Conservation (phyloP, 2,329 filamentous ascomycete species). For the Colletotrichum sp. region DNA sequence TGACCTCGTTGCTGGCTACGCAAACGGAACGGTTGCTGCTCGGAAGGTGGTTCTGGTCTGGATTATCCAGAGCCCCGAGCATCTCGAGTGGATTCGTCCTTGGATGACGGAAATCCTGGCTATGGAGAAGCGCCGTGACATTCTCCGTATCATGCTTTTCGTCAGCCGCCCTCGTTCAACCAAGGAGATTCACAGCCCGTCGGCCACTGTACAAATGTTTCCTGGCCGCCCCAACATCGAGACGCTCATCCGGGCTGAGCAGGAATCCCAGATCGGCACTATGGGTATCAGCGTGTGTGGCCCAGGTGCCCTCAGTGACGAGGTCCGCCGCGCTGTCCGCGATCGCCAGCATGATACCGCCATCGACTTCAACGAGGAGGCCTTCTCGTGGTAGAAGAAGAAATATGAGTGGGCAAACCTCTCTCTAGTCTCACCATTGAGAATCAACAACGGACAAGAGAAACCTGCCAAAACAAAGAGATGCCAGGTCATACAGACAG, state of each 20-base stretch:
- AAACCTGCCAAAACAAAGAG: background rate
- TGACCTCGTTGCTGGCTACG: slow-evolving; percentile 72
- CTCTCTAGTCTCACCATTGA: background rate
- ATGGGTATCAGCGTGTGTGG: slow-evolving; percentile 79
- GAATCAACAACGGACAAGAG: background rate
- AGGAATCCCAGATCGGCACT: slow-evolving; percentile 75
- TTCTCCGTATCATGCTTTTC: slow-evolving; percentile 79
- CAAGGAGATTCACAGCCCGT: slow-evolving; percentile 82
- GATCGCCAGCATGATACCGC: slow-evolving; percentile 67
- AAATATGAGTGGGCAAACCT: background rate
- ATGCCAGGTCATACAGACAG: background rate
- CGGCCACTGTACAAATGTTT: slow-evolving; percentile 83
- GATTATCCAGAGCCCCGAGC: slow-evolving; percentile 80
- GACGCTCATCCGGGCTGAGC: slow-evolving; percentile 74
- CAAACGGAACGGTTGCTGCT: slow-evolving; percentile 72
- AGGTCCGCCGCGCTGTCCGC: slow-evolving; percentile 72
- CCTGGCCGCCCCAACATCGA: slow-evolving; percentile 78
- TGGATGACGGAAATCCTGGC: slow-evolving; percentile 84
- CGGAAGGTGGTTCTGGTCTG: slow-evolving; percentile 77
- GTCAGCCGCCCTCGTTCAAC: slow-evolving; percentile 76
- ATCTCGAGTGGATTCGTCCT: slow-evolving; percentile 82
- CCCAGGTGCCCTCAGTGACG: slow-evolving; percentile 75
- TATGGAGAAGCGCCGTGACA: slow-evolving; percentile 76
- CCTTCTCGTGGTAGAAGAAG: slow-evolving; percentile 64
- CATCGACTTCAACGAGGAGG: slow-evolving; percentile 82